Evolutionary conservation across 495 filamentous ascomycete species (phyloP).

Genomic region (Poronia punctata): DNA sequence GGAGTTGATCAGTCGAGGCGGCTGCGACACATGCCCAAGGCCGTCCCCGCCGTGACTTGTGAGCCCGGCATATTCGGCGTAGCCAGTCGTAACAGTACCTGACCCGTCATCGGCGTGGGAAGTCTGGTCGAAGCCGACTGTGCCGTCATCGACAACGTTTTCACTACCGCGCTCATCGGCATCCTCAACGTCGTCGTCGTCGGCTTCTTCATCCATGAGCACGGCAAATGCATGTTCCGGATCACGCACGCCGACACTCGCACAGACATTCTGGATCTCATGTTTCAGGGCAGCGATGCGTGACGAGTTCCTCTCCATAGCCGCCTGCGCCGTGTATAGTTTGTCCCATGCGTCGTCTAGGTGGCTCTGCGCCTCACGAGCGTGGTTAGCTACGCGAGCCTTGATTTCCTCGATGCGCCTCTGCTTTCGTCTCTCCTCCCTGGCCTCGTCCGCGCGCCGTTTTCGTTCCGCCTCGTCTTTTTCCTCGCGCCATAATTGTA

Average conservation of each 20-base stretch:
- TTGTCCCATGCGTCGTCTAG: slow-evolving; percentile 1
- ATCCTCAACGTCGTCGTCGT: neutral
- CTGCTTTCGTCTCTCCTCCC: neutral
- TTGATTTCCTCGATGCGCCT: neutral
- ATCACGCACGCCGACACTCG: slow-evolving; percentile 1
- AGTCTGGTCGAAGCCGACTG: too few relatives aligned
- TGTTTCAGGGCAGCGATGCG: slow-evolving; percentile 3
- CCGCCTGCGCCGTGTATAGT: slow-evolving; percentile 2
- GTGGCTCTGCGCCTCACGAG: slow-evolving; percentile 6
- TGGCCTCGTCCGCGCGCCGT: neutral
- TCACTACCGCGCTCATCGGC: neutral
- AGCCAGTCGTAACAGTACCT: too few relatives aligned
- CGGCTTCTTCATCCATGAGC: slow-evolving; percentile 1
- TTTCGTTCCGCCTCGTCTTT: too few relatives aligned
- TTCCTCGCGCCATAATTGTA: slow-evolving; percentile 3
- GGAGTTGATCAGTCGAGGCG: too few relatives aligned
- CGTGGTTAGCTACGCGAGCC: slow-evolving; percentile 1
- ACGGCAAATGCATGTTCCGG: slow-evolving; percentile 10
- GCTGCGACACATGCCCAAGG: too few relatives aligned
- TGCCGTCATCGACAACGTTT: too few relatives aligned
- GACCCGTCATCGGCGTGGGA: too few relatives aligned
- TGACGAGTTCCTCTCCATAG: neutral
- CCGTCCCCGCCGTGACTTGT: too few relatives aligned
- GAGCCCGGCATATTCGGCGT: too few relatives aligned
- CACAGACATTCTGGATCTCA: slow-evolving; percentile 9